Base-by-base conservation (phyloP, 108 stramenopile species). In the Skeletonema potamos region DNA sequence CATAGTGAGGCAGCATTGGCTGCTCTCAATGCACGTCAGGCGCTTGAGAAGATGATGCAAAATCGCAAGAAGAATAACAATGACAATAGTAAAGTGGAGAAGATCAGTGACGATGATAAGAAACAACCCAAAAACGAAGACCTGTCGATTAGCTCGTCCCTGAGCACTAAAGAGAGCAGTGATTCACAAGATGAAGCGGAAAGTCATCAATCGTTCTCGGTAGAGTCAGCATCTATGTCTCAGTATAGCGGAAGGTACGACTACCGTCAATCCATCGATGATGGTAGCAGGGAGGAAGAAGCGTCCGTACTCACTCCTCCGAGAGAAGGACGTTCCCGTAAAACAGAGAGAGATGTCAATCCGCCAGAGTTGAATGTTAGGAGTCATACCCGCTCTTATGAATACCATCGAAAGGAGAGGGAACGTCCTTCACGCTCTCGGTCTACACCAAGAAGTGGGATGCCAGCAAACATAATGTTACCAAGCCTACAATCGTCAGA, bases 1-100 rank as follows among this genome's bases (percentile, higher is more conserved):
- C 73, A 74, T 44, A 58, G 61, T 6, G 66, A 66, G 73, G 73
- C 73, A 54, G 66, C 66, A 15, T 29, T 46, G 22, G 73, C 73
- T 20, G 73, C 73, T 10, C 57, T 33, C 8, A 28, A 54, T 27
- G 73, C 73, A 20, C 73, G 73, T 2, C 48, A 67, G 37, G 73
- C 65, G 27, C 46, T 74, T 11, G 73, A 74, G 11, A 58, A 39
- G 15, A 67, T 74, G 73, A 24, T 67, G 30, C 51, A 74, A 33
- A 22, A 51, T 22, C 22, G 48, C 7, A 22, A 51, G 48, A 51
- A 46, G 18, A 46, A 46, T 20, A 46, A 4, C 18, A 46, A 0
- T 18, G 44, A 46, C 44, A 46, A 51, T 8, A 22, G 8, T 51
- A 51, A 18, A 8, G 22, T 8, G 4, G 48, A 51, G 22, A 22